Evolutionary conservation across 2,329 filamentous ascomycete species (phyloP).

Genomic region (Arthrobotrys pseudoclavata): DNA sequence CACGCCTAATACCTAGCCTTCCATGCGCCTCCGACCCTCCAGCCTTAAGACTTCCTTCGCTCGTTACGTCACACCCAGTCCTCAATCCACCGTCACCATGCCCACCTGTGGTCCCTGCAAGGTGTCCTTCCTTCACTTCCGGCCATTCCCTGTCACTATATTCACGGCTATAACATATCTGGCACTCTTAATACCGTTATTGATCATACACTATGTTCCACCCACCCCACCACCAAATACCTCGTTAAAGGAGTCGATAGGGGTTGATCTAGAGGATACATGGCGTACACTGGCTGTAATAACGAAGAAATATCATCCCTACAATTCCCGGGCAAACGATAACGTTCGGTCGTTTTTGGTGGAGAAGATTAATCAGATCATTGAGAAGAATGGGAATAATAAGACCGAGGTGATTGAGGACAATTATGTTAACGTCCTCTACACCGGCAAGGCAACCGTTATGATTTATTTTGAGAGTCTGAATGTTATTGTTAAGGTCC

Average conservation of each 20-base stretch:
- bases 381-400: slow-evolving; percentile 68
- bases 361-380: slow-evolving; percentile 77
- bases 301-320: slow-evolving; percentile 82
- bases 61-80: slow-evolving; percentile 50
- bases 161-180: slow-evolving; percentile 83
- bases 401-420: slow-evolving; percentile 75
- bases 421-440: slow-evolving; percentile 81
- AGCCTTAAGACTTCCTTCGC: slow-evolving; percentile 58
- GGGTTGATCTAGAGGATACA: slow-evolving; percentile 85
- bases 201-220: slow-evolving; percentile 82
- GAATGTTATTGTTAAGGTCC: slow-evolving; percentile 92
- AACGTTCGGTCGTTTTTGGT: slow-evolving; percentile 82
- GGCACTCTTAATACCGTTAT: slow-evolving; percentile 78
- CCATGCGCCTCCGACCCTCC: slow-evolving; percentile 54
- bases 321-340: slow-evolving; percentile 88
- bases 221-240: slow-evolving; percentile 64
- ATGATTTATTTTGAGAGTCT: slow-evolving; percentile 89
- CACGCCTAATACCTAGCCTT: slow-evolving; percentile 23
- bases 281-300: slow-evolving; percentile 86
- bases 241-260: slow-evolving; percentile 65
- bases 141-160: slow-evolving; percentile 83
- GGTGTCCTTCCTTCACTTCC: slow-evolving; percentile 70
- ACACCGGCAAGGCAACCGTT: slow-evolving; percentile 67
- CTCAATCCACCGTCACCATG: slow-evolving; percentile 31
- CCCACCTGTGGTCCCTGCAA: slow-evolving; percentile 57